Evolutionary conservation across 441 rosid species (phyloP).

Genomic region (Populus hybrid): DNA sequence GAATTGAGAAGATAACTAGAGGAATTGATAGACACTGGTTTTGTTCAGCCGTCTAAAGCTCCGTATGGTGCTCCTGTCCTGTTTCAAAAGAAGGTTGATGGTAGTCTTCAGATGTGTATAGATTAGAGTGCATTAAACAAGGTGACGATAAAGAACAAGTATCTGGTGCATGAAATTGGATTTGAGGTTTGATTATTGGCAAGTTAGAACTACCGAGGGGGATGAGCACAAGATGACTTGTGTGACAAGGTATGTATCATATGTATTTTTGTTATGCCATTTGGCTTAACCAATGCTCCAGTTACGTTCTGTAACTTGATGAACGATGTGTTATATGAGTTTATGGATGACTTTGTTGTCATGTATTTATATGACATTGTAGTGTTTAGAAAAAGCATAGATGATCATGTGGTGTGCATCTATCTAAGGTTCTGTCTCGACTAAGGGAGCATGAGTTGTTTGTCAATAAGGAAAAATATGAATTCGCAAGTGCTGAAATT

Average conservation of each 20-base stretch:
- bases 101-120: not conserved
- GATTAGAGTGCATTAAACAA: not conserved
- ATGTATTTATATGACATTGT: no score
- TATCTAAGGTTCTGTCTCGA: no score
- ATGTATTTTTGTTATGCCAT: no score
- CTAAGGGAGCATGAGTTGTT: no score
- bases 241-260: not conserved
- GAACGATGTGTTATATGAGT: no score
- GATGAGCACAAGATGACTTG: conserved; percentile 4
- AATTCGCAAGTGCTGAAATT: no score
- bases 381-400: no score
- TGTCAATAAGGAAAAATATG: no score
- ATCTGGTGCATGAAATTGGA: conserved; percentile 12
- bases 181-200: not conserved
- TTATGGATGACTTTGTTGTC: no score
- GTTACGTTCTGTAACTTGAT: no score
- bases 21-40: not conserved
- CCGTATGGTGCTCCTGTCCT: not conserved
- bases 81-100: conserved; percentile 5
- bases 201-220: not conserved
- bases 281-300: no score
- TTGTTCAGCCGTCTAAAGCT: not conserved
- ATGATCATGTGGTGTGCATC: no score
- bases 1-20: not conserved
- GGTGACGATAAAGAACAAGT: conserved; percentile 6